phyloP scores from a whole-genome alignment of 106 monocot species.

The Dendrobium officinale region DNA sequence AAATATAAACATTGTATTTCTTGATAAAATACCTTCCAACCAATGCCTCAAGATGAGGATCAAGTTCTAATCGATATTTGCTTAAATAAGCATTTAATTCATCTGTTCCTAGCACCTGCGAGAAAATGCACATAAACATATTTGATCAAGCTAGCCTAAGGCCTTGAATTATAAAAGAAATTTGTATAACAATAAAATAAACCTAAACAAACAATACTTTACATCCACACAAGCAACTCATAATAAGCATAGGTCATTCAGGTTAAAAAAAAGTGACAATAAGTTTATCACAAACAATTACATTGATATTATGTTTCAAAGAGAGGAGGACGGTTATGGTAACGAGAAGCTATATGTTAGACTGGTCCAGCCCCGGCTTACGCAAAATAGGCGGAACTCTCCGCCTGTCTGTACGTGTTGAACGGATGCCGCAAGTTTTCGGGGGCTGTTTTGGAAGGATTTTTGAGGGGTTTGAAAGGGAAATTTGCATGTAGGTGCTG shows the following conservation, averaged over 20 bases:
- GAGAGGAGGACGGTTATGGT: not conserved
- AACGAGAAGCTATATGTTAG: not conserved
- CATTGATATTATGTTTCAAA: not conserved
- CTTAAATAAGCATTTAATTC: slow-evolving; percentile 65
- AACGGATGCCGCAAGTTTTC: no score
- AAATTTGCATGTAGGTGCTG: no score
- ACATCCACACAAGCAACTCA: not conserved
- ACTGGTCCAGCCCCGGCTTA: no score
- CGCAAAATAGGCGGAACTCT: no score
- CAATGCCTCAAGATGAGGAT: slow-evolving; percentile 74
- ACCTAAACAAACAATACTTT: not conserved
- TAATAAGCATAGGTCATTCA: not conserved
- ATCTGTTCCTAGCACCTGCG: slow-evolving; percentile 80
- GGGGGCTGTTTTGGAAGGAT: no score
- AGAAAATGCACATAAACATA: not conserved
- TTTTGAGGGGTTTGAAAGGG: no score
- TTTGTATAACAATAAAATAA: not conserved
- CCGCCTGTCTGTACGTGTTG: no score
- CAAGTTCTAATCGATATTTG: slow-evolving; percentile 73
- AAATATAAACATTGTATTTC: not conserved
- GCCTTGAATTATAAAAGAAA: not conserved
- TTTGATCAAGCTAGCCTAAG: not conserved
- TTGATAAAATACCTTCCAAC: slow-evolving; percentile 49
- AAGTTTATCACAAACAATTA: not conserved
- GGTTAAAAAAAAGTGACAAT: not conserved